Conservation (phyloP, 441 rosid species). For the Arabidopsis hybrid region DNA sequence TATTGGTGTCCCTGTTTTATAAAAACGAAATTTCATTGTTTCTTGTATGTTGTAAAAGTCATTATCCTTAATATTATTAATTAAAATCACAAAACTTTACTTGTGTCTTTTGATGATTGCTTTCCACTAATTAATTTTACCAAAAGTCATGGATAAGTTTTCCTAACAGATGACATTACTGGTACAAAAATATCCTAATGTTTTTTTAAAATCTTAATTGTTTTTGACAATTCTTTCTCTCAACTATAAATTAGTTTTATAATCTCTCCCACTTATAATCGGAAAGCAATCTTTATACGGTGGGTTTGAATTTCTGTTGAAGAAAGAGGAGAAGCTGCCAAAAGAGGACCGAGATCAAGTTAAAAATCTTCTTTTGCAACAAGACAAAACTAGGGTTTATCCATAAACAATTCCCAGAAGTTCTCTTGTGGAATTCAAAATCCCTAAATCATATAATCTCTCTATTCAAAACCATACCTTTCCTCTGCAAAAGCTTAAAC, state of each 20-base stretch:
- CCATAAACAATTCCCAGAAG: slow-evolving; percentile 23
- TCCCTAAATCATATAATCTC: slow-evolving; percentile 13
- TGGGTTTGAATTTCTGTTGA: slow-evolving; percentile 44
- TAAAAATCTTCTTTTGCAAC: slow-evolving; percentile 34
- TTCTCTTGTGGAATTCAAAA: slow-evolving; percentile 19
- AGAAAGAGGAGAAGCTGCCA: slow-evolving; percentile 36
- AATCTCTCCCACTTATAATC: slow-evolving; percentile 16
- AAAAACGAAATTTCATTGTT: background rate
- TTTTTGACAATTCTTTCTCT: background rate
- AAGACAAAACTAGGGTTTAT: slow-evolving; percentile 39
- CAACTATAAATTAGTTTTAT: background rate
- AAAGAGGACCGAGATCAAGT: slow-evolving; percentile 34
- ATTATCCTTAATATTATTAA: background rate
- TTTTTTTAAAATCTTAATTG: background rate
- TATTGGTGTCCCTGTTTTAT: background rate
- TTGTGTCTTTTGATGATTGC: background rate
- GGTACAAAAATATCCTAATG: background rate
- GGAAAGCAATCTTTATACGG: slow-evolving; percentile 39
- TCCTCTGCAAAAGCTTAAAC: slow-evolving; percentile 32
- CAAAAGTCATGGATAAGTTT: slow-evolving; percentile 8
- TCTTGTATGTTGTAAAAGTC: slow-evolving; percentile 24
- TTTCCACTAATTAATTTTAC: background rate
- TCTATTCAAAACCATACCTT: slow-evolving; percentile 22
- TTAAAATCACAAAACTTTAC: background rate
- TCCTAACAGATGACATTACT: background rate